These are phyloP conservation scores for Marasmius fiardii DNA, from an alignment of 1,284 basidiomycete genomes.

Conservation along the genomic window DNA sequence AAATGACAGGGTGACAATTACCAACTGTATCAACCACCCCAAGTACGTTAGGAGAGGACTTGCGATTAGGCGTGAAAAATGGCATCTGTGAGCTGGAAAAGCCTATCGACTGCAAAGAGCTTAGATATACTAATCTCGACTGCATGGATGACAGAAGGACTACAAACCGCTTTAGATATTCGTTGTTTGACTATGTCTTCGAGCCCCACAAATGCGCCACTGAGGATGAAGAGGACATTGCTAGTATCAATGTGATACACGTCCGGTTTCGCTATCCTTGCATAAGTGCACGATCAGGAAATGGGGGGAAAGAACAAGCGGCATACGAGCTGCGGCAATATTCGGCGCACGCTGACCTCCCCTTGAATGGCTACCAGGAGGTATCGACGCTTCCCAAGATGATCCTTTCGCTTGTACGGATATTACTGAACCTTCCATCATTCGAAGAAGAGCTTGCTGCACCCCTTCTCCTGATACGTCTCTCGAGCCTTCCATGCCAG, in stretches of 20 bases:
- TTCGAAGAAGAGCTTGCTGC: constrained; percentile 87
- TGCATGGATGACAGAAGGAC: too few relatives aligned
- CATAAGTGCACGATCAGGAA: neutral
- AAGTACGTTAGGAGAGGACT: constrained; percentile 46
- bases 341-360: constrained; percentile 38
- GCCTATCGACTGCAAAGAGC: constrained; percentile 74
- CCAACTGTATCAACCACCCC: constrained; percentile 69
- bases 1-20: constrained; percentile 23
- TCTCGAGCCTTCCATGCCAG: constrained; percentile 70
- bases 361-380: constrained; percentile 40
- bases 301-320: neutral
- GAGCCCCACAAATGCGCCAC: constrained; percentile 92
- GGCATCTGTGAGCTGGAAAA: constrained; percentile 76
- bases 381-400: constrained; percentile 37
- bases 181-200: constrained; percentile 80
- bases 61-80: constrained; percentile 74
- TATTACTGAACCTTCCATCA: constrained; percentile 90
- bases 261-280: constrained; percentile 55
- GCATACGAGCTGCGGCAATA: constrained; percentile 31
- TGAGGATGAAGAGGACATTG: constrained; percentile 88
- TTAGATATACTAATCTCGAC: neutral
- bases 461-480: constrained; percentile 97
- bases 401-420: constrained; percentile 75
- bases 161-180: constrained; percentile 77
- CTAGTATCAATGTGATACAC: constrained; percentile 80